Conservation (phyloP, 257 asterid genomes). For the Craterostigma plantagineum region DNA sequence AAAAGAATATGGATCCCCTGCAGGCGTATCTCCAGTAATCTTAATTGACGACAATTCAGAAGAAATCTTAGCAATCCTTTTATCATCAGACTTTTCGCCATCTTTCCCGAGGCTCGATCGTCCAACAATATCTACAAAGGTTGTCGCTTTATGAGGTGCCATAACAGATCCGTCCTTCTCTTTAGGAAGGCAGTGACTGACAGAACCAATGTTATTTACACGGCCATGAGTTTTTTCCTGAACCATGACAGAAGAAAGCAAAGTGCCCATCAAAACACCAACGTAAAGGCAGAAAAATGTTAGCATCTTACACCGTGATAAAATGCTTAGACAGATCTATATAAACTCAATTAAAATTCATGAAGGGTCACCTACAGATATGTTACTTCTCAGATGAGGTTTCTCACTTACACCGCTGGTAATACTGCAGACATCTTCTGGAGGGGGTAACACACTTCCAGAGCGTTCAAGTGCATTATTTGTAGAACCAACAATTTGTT, state of each 20-base stretch:
- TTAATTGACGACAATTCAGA: conserved; percentile 18
- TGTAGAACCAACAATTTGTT: conserved; percentile 71
- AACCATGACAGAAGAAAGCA: conserved; percentile 10
- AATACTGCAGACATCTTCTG: conserved; percentile 31
- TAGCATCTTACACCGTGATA: too few species aligned
- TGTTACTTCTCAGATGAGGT: conserved; percentile 22
- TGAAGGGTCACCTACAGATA: conserved; percentile 27
- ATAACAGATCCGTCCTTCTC: conserved; percentile 33
- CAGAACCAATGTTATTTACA: conserved; percentile 18
- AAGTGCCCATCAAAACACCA: conserved; percentile 7
- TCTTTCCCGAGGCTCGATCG: conserved; percentile 42
- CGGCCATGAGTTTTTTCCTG: conserved; percentile 30
- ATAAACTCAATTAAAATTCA: neutral
- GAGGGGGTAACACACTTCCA: conserved; percentile 70
- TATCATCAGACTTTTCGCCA: conserved; percentile 18
- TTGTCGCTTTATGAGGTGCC: conserved; percentile 31
- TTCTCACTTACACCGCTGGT: conserved; percentile 23
- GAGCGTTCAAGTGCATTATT: conserved; percentile 32
- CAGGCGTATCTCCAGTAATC: conserved; percentile 11
- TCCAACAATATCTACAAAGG: conserved; percentile 83
- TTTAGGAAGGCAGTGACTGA: conserved; percentile 13
- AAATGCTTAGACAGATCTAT: neutral
- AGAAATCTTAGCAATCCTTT: conserved; percentile 13
- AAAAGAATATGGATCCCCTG: conserved; percentile 13
- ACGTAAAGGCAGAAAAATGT: neutral